Conservation (phyloP, 2,329 filamentous ascomycete genomes). For the Arthrobotrys sphaeroides region DNA sequence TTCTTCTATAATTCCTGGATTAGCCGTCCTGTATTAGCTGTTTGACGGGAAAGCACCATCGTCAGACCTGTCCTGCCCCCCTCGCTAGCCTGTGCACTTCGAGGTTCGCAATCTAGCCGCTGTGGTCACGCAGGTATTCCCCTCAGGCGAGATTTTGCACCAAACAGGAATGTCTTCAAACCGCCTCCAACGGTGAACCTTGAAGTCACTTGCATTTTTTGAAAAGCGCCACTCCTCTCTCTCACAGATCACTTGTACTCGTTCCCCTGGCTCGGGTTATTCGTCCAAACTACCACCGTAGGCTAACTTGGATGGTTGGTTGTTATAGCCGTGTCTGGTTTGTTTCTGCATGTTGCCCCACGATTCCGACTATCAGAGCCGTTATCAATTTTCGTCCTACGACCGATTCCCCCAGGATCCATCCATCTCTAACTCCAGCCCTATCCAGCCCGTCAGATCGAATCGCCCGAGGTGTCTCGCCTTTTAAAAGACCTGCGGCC, state of each 20-base stretch:
- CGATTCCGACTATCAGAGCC: conserved; percentile 33
- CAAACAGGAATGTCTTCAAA: conserved; percentile 51
- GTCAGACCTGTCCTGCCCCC: conserved; percentile 20
- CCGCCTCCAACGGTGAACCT: conserved; percentile 40
- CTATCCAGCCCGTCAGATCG: conserved; percentile 25
- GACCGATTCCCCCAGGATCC: conserved; percentile 17
- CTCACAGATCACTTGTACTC: not conserved
- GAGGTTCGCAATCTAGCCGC: conserved; percentile 27
- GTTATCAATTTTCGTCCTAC: conserved; percentile 40
- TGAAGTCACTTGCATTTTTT: conserved; percentile 32
- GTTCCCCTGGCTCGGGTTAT: conserved; percentile 11
- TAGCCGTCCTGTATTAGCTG: conserved; percentile 16
- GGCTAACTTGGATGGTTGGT: conserved; percentile 35
- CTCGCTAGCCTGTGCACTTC: conserved; percentile 25
- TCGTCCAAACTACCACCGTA: conserved; percentile 26
- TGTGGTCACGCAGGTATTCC: conserved; percentile 34
- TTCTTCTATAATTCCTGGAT: conserved; percentile 19
- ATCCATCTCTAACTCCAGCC: conserved; percentile 35
- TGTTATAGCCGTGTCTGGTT: conserved; percentile 47
- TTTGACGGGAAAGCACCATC: conserved; percentile 33
- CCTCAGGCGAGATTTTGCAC: conserved; percentile 25
- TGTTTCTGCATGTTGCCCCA: conserved; percentile 44
- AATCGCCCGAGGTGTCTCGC: conserved; percentile 26
- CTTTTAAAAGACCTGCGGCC: not conserved
- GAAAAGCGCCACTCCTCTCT: conserved; percentile 26